Evolutionary conservation across 768 basidiomycete species (phyloP).

Genomic region (Gloeopeniophorella convolvens): DNA sequence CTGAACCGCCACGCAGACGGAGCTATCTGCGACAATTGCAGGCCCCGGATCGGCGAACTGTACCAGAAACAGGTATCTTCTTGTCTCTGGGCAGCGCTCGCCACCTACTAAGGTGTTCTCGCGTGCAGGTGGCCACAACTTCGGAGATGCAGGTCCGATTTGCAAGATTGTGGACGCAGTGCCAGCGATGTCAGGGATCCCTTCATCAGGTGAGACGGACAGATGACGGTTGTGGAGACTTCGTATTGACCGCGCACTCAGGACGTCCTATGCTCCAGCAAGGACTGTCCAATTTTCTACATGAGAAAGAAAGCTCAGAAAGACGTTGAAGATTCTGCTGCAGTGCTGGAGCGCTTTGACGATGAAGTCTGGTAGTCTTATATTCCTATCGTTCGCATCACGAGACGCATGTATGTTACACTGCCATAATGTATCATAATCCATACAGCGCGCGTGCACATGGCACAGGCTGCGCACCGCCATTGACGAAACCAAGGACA

Average conservation of each 20-base stretch:
- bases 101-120: not conserved
- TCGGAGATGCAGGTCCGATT: constrained; percentile 87
- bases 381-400: not conserved
- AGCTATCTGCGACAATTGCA: constrained; percentile 93
- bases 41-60: constrained; percentile 76
- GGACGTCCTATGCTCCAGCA: constrained; percentile 95
- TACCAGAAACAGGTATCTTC: constrained; percentile 81
- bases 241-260: constrained; percentile 27
- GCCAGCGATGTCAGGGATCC: constrained; percentile 97
- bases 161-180: constrained; percentile 96
- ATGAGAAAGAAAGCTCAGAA: constrained; percentile 98
- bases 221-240: constrained; percentile 12
- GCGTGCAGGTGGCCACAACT: constrained; percentile 39
- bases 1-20: constrained; percentile 48
- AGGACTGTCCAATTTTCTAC: constrained; percentile 98
- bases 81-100: not conserved
- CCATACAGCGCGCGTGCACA: constrained; percentile 12
- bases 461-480: not conserved
- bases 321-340: constrained; percentile 83
- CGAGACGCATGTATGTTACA: not conserved
- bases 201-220: constrained; percentile 68
- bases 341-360: constrained; percentile 80
- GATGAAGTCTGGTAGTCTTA: constrained; percentile 54
- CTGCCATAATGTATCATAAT: constrained; percentile 13
- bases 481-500: not conserved